A percentile compares a stretch with the other conserved stretches of the same genome.
phyloP scores from a whole-genome alignment of 2,329 filamentous ascomycete genomes.

The Madurella fahalii region DNA sequence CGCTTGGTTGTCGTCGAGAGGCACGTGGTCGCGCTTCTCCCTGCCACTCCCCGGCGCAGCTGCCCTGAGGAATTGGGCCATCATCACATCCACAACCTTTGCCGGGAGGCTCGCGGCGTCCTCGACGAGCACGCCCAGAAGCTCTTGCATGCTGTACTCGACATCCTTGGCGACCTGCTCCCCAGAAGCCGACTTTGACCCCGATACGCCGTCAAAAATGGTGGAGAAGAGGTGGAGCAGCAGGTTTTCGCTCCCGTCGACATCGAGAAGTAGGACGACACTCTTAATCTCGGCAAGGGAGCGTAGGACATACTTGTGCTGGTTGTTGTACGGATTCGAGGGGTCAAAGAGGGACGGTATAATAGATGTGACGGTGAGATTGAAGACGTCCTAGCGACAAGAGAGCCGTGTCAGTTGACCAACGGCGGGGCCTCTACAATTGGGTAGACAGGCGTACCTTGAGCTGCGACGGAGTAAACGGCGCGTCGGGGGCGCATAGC shows the following conservation, averaged over 20 bases:
- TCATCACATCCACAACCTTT: slow-evolving; percentile 84
- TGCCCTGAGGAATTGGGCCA: slow-evolving; percentile 91
- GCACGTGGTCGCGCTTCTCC: slow-evolving; percentile 50
- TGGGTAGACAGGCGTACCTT: slow-evolving; percentile 59
- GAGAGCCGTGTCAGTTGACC: slow-evolving; percentile 20
- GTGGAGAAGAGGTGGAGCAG: slow-evolving; percentile 77
- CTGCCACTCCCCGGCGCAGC: slow-evolving; percentile 65
- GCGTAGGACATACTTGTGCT: slow-evolving; percentile 86
- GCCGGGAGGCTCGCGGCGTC: slow-evolving; percentile 74
- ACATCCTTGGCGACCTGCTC: slow-evolving; percentile 90
- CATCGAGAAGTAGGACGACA: slow-evolving; percentile 83
- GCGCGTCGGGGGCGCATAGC: slow-evolving; percentile 90
- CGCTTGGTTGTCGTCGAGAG: slow-evolving; percentile 70
- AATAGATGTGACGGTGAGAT: slow-evolving; percentile 76
- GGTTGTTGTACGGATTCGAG: slow-evolving; percentile 82
- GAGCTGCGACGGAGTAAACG: slow-evolving; percentile 83
- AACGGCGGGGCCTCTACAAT: not conserved
- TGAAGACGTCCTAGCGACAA: slow-evolving; percentile 77
- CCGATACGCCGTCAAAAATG: slow-evolving; percentile 89
- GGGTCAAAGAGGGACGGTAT: slow-evolving; percentile 83
- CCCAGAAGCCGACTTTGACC: slow-evolving; percentile 67
- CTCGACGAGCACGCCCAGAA: slow-evolving; percentile 81
- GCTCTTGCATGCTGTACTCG: slow-evolving; percentile 83
- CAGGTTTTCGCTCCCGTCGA: slow-evolving; percentile 75
- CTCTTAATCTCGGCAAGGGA: slow-evolving; percentile 93